Evolutionary conservation across 2,329 filamentous ascomycete species (phyloP).

Genomic region (Leptosphaerulina australis): DNA sequence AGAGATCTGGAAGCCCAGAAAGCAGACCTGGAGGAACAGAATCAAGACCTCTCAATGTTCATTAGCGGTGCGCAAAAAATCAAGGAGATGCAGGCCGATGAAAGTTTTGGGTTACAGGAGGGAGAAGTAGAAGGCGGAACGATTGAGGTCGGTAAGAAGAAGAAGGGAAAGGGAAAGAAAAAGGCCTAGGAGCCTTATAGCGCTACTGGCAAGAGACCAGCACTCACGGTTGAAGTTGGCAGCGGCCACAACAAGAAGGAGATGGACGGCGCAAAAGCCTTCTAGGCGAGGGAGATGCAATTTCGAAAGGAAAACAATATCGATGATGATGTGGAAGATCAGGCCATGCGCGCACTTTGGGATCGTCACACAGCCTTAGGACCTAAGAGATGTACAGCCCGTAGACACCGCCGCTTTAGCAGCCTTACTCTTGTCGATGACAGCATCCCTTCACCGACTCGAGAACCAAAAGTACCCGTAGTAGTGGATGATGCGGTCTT

Average conservation of each 20-base stretch:
- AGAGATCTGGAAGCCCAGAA: slow-evolving; percentile 59
- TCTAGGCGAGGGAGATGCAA: background rate
- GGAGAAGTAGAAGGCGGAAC: slow-evolving; percentile 62
- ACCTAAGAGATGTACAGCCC: background rate
- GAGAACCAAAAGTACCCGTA: background rate
- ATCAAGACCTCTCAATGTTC: slow-evolving; percentile 85
- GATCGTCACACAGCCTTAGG: background rate
- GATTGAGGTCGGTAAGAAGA: slow-evolving; percentile 41
- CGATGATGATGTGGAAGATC: background rate
- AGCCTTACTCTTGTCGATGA: background rate
- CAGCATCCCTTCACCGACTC: background rate
- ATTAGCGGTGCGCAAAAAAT: slow-evolving; percentile 84
- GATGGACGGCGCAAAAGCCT: background rate
- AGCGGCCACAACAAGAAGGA: background rate
- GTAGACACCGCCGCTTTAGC: background rate
- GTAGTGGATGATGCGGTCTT: background rate
- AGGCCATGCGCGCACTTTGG: background rate
- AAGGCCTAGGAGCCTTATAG: slow-evolving; percentile 13
- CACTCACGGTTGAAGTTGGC: background rate
- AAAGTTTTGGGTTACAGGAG: slow-evolving; percentile 69
- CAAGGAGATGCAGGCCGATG: slow-evolving; percentile 69
- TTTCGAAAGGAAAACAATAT: background rate
- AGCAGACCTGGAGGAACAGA: slow-evolving; percentile 80
- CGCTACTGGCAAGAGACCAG: too few relatives aligned
- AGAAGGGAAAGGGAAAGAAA: slow-evolving; percentile 36